phyloP scores from a whole-genome alignment of 1,139 yeast species.

The Yamadazyma spencermartinsiae region DNA sequence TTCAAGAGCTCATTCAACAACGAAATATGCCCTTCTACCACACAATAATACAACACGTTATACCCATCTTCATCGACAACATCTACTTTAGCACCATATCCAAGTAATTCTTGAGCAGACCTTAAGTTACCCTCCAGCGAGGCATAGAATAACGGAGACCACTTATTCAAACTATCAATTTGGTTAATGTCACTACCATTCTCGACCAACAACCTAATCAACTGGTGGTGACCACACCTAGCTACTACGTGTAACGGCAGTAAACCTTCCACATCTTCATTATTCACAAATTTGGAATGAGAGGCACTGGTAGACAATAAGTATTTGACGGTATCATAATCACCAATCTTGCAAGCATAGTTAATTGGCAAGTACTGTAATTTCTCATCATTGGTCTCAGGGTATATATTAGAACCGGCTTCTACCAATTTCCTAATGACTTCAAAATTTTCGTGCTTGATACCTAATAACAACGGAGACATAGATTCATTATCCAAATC shows the following conservation, averaged over 20 bases:
- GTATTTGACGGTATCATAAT: slow-evolving; percentile 66
- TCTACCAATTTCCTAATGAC: slow-evolving; percentile 44
- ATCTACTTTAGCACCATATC: slow-evolving; percentile 69
- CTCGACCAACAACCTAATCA: slow-evolving; percentile 65
- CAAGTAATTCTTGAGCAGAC: slow-evolving; percentile 70
- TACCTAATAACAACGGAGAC: slow-evolving; percentile 80
- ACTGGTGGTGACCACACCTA: slow-evolving; percentile 71
- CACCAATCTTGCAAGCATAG: slow-evolving; percentile 87
- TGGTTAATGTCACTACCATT: slow-evolving; percentile 81
- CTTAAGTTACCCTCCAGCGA: slow-evolving; percentile 80
- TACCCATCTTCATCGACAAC: slow-evolving; percentile 81
- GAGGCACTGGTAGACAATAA: slow-evolving; percentile 36
- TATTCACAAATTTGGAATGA: slow-evolving; percentile 35
- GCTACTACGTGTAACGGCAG: slow-evolving; percentile 88
- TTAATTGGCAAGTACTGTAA: slow-evolving; percentile 78
- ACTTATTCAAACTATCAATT: slow-evolving; percentile 79
- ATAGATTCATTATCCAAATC: slow-evolving; percentile 68
- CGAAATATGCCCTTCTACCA: slow-evolving; percentile 87
- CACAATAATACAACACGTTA: slow-evolving; percentile 84
- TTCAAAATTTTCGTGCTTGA: slow-evolving; percentile 64
- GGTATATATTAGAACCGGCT: slow-evolving; percentile 58
- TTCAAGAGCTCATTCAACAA: slow-evolving; percentile 67
- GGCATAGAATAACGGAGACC: slow-evolving; percentile 94
- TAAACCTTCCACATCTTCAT: slow-evolving; percentile 84
- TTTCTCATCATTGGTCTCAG: slow-evolving; percentile 48